Conservation (phyloP, 768 basidiomycete genomes). For the Podaxis pistillaris region DNA sequence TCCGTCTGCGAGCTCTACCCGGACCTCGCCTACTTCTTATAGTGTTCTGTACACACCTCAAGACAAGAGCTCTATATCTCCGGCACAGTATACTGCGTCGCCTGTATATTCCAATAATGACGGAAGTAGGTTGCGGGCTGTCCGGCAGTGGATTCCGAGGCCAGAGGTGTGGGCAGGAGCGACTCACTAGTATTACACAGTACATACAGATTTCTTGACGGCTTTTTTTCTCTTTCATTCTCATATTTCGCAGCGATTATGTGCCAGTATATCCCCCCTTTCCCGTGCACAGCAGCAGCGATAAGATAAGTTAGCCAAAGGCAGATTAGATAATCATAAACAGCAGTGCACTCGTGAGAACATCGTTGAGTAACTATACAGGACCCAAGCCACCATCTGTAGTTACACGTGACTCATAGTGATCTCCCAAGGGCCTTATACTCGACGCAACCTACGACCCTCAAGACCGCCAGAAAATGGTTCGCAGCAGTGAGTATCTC, state of each 20-base stretch:
- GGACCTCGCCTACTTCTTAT: constrained; percentile 51
- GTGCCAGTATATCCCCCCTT: constrained; percentile 15
- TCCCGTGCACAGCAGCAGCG: constrained; percentile 19
- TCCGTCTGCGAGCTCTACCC: constrained; percentile 42
- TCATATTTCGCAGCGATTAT: constrained; percentile 18
- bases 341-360: constrained; percentile 19
- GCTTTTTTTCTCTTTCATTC: constrained; percentile 18
- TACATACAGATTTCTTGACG: constrained; percentile 16
- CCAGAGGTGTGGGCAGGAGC: constrained; percentile 33
- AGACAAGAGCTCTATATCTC: constrained; percentile 31
- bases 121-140: constrained; percentile 21
- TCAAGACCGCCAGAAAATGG: constrained; percentile 71
- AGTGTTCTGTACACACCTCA: constrained; percentile 45
- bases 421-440: constrained; percentile 19
- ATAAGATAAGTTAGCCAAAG: constrained; percentile 24
- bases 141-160: constrained; percentile 39
- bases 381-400: constrained; percentile 47
- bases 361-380: constrained; percentile 49
- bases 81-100: constrained; percentile 22
- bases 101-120: constrained; percentile 27
- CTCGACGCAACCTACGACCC: constrained; percentile 33
- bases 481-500: constrained; percentile 64
- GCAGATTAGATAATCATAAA: constrained; percentile 22
- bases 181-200: constrained; percentile 27
- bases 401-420: constrained; percentile 32